Base-by-base conservation (phyloP, 306 rosid genomes). In the Trifolium pratense region DNA sequence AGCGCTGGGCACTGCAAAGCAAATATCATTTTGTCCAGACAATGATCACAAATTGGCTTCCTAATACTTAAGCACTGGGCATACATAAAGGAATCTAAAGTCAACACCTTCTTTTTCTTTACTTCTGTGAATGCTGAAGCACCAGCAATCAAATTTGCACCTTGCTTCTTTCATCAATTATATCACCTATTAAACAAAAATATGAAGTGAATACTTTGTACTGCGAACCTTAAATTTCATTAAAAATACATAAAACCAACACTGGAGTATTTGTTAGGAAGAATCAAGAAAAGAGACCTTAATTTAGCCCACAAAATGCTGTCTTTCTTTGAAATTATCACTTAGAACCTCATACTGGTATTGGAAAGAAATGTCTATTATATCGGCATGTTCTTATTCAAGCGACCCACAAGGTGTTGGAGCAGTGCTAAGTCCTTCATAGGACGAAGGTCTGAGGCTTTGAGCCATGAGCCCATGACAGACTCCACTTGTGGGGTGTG, bases 311-410 rank as follows among this genome's bases (percentile, higher is more conserved):
- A 17, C n/a, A 1, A 42, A 21, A 1, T 6, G 53, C 42, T 20
- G 42, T 66, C 11, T 40, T 21, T 40, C 32, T 40, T 14, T 42
- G 13, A 9, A 14, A 29, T 42, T 23, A 43, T 20, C 37, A 21
- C 21, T 40, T 11, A 46, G 20, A 64, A 66, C 15, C n/a, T 37
- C 39, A 23, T 45, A 62, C 63, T 80, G 58, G 40, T 75, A 70
- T 55, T 18, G 67, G 31, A 42, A 9, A 6, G 52, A 52, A 46
- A 7, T 39, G 46, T 40, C 3, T 1, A 3, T 26, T 74, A 39
- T 59, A 3, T 68, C 42, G 45, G 14, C 16, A 21, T 21, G 45
- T 43, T 78, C 57, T 52, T 3, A 21, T 43, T 72, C 5, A 34
- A 60, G 60, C 3, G 1, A 45, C 59, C 56, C 10, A 29, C 26